These are phyloP conservation scores for Groenewaldozyma salmanticensis DNA, from an alignment of 805 yeast species.

Conservation along the genomic window DNA sequence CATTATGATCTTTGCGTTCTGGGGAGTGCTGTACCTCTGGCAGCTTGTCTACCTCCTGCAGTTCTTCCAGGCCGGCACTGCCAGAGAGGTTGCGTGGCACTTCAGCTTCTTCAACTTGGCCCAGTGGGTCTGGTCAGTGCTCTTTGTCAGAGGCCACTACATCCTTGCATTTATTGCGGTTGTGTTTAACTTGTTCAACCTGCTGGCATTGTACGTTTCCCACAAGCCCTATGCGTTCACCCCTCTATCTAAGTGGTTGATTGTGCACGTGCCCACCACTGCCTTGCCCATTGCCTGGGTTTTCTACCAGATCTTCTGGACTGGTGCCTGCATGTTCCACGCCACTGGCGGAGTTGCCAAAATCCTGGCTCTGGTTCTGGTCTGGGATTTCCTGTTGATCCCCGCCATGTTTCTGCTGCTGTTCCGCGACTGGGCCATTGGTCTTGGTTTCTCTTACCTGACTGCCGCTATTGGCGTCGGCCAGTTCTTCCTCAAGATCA, in stretches of 20 bases:
- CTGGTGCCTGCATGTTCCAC: constrained; percentile 67
- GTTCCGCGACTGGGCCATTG: constrained; percentile 64
- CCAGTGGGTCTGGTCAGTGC: constrained; percentile 52
- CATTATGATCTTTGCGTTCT: constrained; percentile 36
- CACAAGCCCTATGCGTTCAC: constrained; percentile 51
- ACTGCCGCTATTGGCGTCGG: constrained; percentile 59
- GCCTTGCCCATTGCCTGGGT: constrained; percentile 73
- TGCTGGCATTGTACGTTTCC: constrained; percentile 43
- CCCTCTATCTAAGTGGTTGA: constrained; percentile 42
- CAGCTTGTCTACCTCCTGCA: constrained; percentile 36
- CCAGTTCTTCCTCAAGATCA: constrained; percentile 55
- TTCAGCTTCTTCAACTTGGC: constrained; percentile 52
- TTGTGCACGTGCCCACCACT: constrained; percentile 54
- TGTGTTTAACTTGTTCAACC: constrained; percentile 49
- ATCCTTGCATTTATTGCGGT: constrained; percentile 49
- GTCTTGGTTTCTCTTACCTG: constrained; percentile 47
- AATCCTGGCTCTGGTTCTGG: constrained; percentile 57
- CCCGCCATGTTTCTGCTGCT: constrained; percentile 49
- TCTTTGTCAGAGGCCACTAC: constrained; percentile 52
- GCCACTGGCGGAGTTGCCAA: constrained; percentile 45
- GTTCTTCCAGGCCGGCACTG: constrained; percentile 16
- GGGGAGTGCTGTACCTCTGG: constrained; percentile 43
- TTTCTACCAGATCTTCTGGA: constrained; percentile 69
- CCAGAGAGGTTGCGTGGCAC: constrained; percentile 40
- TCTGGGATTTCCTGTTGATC: constrained; percentile 68